phyloP scores from a whole-genome alignment of 805 yeast genomes.

The Metahyphopichia silvanorum region DNA sequence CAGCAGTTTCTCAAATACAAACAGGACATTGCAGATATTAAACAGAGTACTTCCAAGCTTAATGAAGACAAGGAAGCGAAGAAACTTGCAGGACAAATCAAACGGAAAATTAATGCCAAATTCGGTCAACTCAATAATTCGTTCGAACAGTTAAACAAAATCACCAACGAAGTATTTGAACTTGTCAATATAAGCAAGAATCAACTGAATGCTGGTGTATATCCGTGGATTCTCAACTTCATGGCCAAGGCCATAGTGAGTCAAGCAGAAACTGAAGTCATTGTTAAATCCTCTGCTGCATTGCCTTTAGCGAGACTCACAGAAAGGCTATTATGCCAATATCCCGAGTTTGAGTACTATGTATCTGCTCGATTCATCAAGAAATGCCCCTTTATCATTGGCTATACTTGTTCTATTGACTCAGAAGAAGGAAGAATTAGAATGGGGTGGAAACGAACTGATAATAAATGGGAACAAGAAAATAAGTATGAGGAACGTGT shows the following conservation, averaged over 20 bases:
- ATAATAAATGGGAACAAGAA: conserved; percentile 56
- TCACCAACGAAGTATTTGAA: conserved; percentile 48
- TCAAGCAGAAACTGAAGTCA: conserved; percentile 91
- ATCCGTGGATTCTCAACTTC: conserved; percentile 73
- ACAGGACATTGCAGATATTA: conserved; percentile 54
- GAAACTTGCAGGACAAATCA: conserved; percentile 53
- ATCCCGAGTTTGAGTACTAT: conserved; percentile 51
- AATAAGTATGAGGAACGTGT: conserved; percentile 79
- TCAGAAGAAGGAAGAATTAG: conserved; percentile 76
- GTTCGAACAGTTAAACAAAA: conserved; percentile 49
- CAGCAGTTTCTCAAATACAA: conserved; percentile 46
- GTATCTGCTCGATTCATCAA: conserved; percentile 81
- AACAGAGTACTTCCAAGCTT: conserved; percentile 56
- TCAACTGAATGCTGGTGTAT: conserved; percentile 46
- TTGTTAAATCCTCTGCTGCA: conserved; percentile 74
- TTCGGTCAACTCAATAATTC: conserved; percentile 89
- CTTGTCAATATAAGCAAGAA: conserved; percentile 47
- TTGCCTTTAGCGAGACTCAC: conserved; percentile 74
- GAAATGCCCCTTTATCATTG: conserved; percentile 86
- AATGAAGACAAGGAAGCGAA: conserved; percentile 49
- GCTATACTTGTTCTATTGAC: conserved; percentile 70
- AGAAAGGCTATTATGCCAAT: conserved; percentile 44
- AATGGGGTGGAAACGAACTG: conserved; percentile 84
- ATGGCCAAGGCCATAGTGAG: conserved; percentile 81
- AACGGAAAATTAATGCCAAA: conserved; percentile 79